Conservation (phyloP, 768 basidiomycete species). For the Boletus subparvulus region DNA sequence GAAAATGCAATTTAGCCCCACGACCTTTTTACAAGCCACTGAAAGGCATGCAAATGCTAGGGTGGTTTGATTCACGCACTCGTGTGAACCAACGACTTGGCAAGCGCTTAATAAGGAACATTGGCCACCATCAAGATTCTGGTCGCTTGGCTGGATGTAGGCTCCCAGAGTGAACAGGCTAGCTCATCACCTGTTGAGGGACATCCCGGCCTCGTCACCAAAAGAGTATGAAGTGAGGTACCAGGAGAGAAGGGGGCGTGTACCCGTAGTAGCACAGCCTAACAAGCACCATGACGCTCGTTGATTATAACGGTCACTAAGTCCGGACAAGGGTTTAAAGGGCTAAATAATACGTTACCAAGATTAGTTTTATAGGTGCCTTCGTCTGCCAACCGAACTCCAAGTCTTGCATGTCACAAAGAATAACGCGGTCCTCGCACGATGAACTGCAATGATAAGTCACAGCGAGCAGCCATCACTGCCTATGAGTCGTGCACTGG, state of each 20-base stretch:
- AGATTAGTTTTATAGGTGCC: background rate
- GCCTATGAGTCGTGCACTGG: background rate
- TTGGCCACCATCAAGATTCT: no score
- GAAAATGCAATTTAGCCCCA: background rate
- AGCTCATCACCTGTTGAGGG: background rate
- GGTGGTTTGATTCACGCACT: no score
- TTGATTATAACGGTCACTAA: background rate
- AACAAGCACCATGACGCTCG: background rate
- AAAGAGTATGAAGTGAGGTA: background rate
- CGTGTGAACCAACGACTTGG: no score
- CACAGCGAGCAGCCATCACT: no score
- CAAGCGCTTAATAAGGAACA: background rate
- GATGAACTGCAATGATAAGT: no score
- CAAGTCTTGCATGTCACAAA: background rate
- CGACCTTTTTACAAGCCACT: background rate
- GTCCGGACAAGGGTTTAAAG: background rate
- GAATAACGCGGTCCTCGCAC: no score
- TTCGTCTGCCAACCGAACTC: background rate
- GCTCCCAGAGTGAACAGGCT: background rate
- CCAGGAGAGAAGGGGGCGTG: background rate
- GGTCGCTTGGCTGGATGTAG: no score
- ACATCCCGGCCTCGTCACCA: background rate
- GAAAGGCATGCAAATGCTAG: background rate
- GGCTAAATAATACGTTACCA: background rate
- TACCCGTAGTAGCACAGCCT: background rate